Evolutionary conservation across 2,329 filamentous ascomycete genomes (phyloP).

Genomic region (Diatrype stigma): DNA sequence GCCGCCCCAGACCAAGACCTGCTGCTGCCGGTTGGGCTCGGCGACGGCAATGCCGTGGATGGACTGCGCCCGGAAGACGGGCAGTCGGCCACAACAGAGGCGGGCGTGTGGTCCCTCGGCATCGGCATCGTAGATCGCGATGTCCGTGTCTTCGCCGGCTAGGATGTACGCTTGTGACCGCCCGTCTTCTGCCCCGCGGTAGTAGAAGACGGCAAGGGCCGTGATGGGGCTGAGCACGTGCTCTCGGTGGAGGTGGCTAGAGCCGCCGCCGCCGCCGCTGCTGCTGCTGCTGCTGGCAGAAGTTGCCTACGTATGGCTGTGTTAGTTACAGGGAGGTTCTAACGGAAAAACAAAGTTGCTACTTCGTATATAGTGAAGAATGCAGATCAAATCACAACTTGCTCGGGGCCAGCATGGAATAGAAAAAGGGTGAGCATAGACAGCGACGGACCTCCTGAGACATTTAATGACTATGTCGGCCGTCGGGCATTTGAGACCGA

Average conservation of each 20-base stretch:
- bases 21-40: slow-evolving; percentile 7
- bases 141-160: slow-evolving; percentile 55
- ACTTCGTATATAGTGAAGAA: too few relatives aligned
- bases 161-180: slow-evolving; percentile 46
- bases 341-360: too few relatives aligned
- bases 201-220: slow-evolving; percentile 54
- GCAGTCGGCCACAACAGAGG: slow-evolving; percentile 37
- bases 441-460: background rate
- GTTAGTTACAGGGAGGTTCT: background rate
- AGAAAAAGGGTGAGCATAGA: too few relatives aligned
- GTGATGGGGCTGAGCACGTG: slow-evolving; percentile 54
- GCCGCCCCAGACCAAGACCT: slow-evolving; percentile 68
- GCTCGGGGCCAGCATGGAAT: too few relatives aligned
- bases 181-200: slow-evolving; percentile 27
- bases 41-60: slow-evolving; percentile 67
- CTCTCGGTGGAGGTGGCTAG: slow-evolving; percentile 18
- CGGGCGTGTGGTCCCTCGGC: too few relatives aligned
- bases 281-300: background rate
- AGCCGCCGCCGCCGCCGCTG: background rate
- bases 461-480: background rate
- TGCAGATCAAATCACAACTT: too few relatives aligned
- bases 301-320: background rate
- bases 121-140: slow-evolving; percentile 49
- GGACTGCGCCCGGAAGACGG: slow-evolving; percentile 62
- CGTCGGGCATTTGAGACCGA: background rate